Percentiles rank a stretch among this genome's conserved stretches.
Conservation (phyloP, 768 basidiomycete genomes). For the Pleurotus ostreatus region DNA sequence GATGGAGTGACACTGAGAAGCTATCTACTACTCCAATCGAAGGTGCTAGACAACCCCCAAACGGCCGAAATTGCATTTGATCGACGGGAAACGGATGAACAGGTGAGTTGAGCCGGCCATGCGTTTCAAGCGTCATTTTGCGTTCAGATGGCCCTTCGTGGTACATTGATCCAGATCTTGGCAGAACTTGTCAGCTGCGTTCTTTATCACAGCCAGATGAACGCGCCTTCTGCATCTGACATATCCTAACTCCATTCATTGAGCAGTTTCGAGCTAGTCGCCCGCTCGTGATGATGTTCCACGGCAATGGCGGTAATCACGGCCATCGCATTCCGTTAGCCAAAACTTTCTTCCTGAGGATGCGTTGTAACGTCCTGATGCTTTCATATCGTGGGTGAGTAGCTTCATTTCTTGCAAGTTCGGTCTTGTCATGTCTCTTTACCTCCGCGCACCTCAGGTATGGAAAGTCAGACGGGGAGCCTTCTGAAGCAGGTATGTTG, state of each 20-base stretch:
- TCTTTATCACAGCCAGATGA: too few species aligned
- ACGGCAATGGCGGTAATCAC: constrained; percentile 84
- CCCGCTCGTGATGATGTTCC: constrained; percentile 91
- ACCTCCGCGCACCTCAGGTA: constrained; percentile 48
- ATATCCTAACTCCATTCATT: background rate
- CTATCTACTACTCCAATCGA: constrained; percentile 71
- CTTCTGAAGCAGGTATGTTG: constrained; percentile 73
- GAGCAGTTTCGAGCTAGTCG: constrained; percentile 43
- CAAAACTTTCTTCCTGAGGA: constrained; percentile 70
- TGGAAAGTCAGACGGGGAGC: constrained; percentile 81
- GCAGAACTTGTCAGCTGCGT: too few species aligned
- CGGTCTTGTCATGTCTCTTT: background rate
- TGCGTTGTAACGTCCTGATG: constrained; percentile 94
- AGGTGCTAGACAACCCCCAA: constrained; percentile 34
- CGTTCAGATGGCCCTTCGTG: background rate
- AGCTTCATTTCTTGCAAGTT: background rate
- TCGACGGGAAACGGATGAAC: constrained; percentile 47
- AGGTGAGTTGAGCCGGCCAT: constrained; percentile 32
- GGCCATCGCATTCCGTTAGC: constrained; percentile 92
- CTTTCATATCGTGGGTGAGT: constrained; percentile 87
- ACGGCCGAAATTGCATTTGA: constrained; percentile 29
- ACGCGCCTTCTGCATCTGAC: too few species aligned
- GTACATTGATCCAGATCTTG: too few species aligned
- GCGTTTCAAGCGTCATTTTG: background rate
- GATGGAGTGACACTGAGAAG: constrained; percentile 72